Evolutionary conservation across 192 early-diverging fungal species (phyloP).

Genomic region (Powellomyces hirtus): DNA sequence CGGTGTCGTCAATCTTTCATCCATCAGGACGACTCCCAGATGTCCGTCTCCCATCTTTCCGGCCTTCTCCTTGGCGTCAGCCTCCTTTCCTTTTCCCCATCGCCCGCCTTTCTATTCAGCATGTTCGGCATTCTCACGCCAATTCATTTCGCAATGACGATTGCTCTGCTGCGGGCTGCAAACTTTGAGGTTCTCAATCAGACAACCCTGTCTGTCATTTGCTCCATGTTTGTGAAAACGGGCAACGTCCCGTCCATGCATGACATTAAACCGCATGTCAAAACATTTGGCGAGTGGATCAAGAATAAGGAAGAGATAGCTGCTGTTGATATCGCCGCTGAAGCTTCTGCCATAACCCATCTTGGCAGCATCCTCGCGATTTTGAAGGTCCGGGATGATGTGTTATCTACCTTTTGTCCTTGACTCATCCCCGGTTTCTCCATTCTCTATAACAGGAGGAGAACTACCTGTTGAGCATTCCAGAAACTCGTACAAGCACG

Average conservation of each 20-base stretch:
- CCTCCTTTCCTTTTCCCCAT: slow-evolving; percentile 52
- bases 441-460: slow-evolving; percentile 56
- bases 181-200: slow-evolving; percentile 68
- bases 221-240: slow-evolving; percentile 46
- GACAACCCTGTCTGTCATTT: slow-evolving; percentile 55
- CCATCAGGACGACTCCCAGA: slow-evolving; percentile 56
- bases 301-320: slow-evolving; percentile 32
- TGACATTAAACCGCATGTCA: slow-evolving; percentile 39
- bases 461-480: slow-evolving; percentile 57
- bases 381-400: neutral
- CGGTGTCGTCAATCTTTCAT: neutral
- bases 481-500: slow-evolving; percentile 19
- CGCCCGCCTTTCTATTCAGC: slow-evolving; percentile 53
- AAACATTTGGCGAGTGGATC: slow-evolving; percentile 64
- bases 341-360: slow-evolving; percentile 12
- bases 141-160: slow-evolving; percentile 55
- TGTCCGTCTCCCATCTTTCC: slow-evolving; percentile 62
- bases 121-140: slow-evolving; percentile 53
- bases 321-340: slow-evolving; percentile 45
- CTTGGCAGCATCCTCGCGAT: neutral
- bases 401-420: neutral
- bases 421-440: neutral
- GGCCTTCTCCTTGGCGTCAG: slow-evolving; percentile 62
- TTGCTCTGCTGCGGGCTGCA: slow-evolving; percentile 53
- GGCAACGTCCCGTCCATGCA: slow-evolving; percentile 43